Percentiles rank a stretch among this genome's conserved stretches.
phyloP scores from a whole-genome alignment of 2,329 filamentous ascomycete genomes.

The Xylariales sp. region DNA sequence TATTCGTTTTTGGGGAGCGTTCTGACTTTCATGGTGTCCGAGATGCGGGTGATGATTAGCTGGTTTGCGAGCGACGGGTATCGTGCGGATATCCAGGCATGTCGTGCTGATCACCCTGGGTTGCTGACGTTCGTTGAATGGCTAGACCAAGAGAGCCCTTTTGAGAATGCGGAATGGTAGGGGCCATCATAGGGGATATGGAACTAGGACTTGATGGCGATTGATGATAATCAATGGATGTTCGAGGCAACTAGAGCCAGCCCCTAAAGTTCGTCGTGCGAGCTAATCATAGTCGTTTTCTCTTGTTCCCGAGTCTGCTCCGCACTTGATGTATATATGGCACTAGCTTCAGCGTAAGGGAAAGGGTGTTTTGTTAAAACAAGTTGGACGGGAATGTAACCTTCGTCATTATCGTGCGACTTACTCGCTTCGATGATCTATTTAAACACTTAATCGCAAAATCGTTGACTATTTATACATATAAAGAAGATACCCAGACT shows the following conservation, averaged over 20 bases:
- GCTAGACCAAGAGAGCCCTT: conserved; percentile 48
- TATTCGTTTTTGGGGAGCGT: conserved; percentile 49
- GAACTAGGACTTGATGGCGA: background rate
- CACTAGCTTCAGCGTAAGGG: background rate
- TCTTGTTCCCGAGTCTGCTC: background rate
- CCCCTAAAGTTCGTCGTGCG: background rate
- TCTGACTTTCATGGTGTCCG: conserved; percentile 48
- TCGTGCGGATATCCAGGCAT: conserved; percentile 47
- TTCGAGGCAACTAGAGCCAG: background rate
- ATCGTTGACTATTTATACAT: conserved; percentile 8
- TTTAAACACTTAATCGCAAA: background rate
- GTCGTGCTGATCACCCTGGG: conserved; percentile 48
- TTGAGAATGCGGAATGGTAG: conserved; percentile 35
- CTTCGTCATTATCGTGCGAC: background rate
- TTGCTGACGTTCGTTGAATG: conserved; percentile 51
- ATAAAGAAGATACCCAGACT: background rate
- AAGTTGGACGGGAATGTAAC: background rate
- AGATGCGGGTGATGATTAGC: conserved; percentile 51
- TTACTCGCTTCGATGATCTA: conserved; percentile 8
- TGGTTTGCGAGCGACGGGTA: conserved; percentile 54
- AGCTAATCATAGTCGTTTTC: background rate
- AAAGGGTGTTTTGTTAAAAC: background rate
- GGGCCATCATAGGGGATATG: background rate
- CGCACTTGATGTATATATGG: background rate
- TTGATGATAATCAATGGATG: background rate